Evolutionary conservation across 106 monocot genomes (phyloP), one percentile per base, ranked within the genome.

Genomic region (Iris macrosiphon): DNA sequence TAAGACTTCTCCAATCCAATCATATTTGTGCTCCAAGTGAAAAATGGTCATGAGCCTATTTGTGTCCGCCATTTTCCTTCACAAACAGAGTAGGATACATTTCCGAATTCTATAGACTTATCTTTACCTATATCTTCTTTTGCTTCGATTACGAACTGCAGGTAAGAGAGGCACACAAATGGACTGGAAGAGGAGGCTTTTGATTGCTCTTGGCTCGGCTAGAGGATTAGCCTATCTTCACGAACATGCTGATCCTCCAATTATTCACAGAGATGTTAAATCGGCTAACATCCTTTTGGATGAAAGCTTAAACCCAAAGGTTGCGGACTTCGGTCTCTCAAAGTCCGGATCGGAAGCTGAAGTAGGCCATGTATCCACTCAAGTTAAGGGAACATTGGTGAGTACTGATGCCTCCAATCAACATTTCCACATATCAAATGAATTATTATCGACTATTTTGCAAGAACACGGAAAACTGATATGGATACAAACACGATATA

Each of bases 311-410:
- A 65, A 25, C 7, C 66, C 73, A 20, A 73, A 73, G 31, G 73
- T 73, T 16, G 42, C 73, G 26, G 73, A 73, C 38, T 73, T 73
- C 47, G 73, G 73, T 45, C 73, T 73, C 27, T 73, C 73, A 26
- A 66, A 52, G 22, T 32, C 40, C 26, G 23, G 60, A 23, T 22
- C 21, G 1, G 51, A 43, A 1, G 4, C 16, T 40, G 46, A 25
- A 14, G 22, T 38, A 4, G 73, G 40, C 7, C 45, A 66, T 45
- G 29, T 60, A 38, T 41, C 52, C 3, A 73, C 73, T 46, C 60
- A 66, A 46, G 66, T 73, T 6, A 73, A 73, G 41, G 73, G 73
- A 13, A 73, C 73, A 53, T 14, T 66, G 60, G 72, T 73, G 29
- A 72, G 65, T 46, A 16, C 17, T 20, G 4, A 35, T 35, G 34